Base-by-base conservation (phyloP, 208 protist species). In the Plasmodiophora brassicae region DNA sequence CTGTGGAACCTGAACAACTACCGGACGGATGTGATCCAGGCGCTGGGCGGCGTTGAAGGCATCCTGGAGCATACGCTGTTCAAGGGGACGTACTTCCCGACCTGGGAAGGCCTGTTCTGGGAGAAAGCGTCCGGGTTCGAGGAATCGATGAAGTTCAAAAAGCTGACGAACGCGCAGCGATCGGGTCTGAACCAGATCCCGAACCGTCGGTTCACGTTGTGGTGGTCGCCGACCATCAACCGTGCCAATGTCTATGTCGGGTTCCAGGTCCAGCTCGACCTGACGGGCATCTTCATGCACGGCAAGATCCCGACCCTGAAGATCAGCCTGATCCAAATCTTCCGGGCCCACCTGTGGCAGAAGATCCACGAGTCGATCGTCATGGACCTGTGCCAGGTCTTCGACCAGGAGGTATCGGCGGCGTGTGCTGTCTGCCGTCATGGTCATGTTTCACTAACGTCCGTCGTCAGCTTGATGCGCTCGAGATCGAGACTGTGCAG, bases 171-270 rank as follows among this genome's bases (percentile, higher is more conserved):
- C 93, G 98, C 99, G 84, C 98, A 99, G 94, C 95, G 98, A 60
- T 97, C 96, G 10, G 99, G 99, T 97, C 94, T 99, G 20, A 99
- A 98, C 91, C 99, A 99, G 94, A 99, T 99, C 91, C 98, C 99
- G 5, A 99, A 99, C 94, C 94, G 98, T 89, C 96, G 99, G 60
- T 99, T 99, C 92, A 99, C 98, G 36, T 93, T 99, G 20, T 99
- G 99, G 99, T 99, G 99, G 99, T 99, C 97, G 89, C 99, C 99
- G 57, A 99, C 99, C 1, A 99, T 99, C 94, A 99, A 99, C 92
- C 94, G 99, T 41, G 96, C 98, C 71, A 99, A 99, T 92, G 98
- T 99, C 39, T 99, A 99, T 93, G 97, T 99, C 46, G 99, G 99
- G 88, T 99, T 99, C 94, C 96, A 99, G 93, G 95, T 97, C 83